Evolutionary conservation across 2,329 filamentous ascomycete genomes (phyloP).

Genomic region (Neopestalotiopsis clavispora): DNA sequence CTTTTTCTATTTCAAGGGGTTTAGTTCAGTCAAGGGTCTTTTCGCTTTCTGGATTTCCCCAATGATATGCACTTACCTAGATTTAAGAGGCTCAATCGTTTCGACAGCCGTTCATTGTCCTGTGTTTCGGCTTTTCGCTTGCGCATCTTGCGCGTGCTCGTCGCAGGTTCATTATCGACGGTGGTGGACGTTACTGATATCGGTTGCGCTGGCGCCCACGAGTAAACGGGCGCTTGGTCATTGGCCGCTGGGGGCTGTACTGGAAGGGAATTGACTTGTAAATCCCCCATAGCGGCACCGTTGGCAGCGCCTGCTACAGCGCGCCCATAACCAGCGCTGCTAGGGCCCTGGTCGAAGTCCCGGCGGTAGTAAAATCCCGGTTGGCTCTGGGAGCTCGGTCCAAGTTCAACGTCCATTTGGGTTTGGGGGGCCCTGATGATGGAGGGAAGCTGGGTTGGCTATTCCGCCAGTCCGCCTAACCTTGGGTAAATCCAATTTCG

Average conservation of each 20-base stretch:
- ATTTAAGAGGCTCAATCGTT: constrained; percentile 81
- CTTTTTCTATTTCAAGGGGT: constrained; percentile 53
- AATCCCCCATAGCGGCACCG: constrained; percentile 3
- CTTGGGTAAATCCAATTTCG: not conserved
- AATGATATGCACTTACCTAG: constrained; percentile 63
- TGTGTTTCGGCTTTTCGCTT: constrained; percentile 67
- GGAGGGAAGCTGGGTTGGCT: not conserved
- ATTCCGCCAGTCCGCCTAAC: not conserved
- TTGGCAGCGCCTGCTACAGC: not conserved
- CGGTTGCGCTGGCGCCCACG: not conserved
- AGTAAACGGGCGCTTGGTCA: not conserved
- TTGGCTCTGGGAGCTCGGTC: constrained; percentile 18
- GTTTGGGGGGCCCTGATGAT: not conserved
- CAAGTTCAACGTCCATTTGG: constrained; percentile 18
- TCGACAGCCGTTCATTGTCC: constrained; percentile 77
- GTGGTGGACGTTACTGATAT: constrained; percentile 2
- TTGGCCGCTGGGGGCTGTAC: not conserved
- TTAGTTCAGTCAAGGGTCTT: not conserved
- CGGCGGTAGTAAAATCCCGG: not conserved
- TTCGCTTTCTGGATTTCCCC: constrained; percentile 6
- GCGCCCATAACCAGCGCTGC: not conserved
- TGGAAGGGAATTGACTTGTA: not conserved
- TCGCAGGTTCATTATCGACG: constrained; percentile 19
- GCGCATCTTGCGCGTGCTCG: constrained; percentile 38
- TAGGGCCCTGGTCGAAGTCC: not conserved